Conservation (phyloP, 2,329 filamentous ascomycete species). For the Davidsoniella neocaledoniae region DNA sequence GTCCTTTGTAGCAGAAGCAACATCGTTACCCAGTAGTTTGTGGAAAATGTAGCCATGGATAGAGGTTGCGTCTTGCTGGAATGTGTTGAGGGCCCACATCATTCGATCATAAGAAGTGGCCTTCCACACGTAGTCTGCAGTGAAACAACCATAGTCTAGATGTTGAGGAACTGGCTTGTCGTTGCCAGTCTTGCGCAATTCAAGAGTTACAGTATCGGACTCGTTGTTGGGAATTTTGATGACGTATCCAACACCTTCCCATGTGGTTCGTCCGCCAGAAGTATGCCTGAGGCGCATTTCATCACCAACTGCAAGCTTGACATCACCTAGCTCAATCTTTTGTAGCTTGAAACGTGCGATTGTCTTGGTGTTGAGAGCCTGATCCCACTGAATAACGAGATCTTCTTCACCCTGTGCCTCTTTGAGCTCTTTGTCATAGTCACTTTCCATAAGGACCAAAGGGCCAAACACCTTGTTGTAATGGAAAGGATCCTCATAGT, state of each 20-base stretch:
- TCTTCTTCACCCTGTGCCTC: conserved; percentile 95
- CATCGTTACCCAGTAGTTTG: conserved; percentile 85
- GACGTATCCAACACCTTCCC: conserved; percentile 97
- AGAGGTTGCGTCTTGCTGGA: conserved; percentile 93
- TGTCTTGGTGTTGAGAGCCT: conserved; percentile 93
- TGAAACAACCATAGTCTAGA: conserved; percentile 83
- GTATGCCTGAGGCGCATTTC: conserved; percentile 91
- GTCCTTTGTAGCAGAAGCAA: conserved; percentile 72
- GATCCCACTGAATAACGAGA: conserved; percentile 86
- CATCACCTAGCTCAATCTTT: conserved; percentile 92
- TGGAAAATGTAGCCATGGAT: conserved; percentile 99
- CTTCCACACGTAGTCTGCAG: conserved; percentile 98
- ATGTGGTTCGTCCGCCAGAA: conserved; percentile 72
- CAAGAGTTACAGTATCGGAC: conserved; percentile 91
- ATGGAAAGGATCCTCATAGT: conserved; percentile 94
- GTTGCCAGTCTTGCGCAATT: conserved; percentile 83
- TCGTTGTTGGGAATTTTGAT: conserved; percentile 99
- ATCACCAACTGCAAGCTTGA: conserved; percentile 93
- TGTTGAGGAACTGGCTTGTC: conserved; percentile 94
- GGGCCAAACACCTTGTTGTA: conserved; percentile 98
- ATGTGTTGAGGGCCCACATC: conserved; percentile 98
- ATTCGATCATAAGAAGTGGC: conserved; percentile 98
- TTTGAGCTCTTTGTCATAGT: conserved; percentile 97
- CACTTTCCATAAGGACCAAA: conserved; percentile 95
- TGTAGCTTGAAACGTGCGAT: conserved; percentile 88